Conservation (phyloP, 768 basidiomycete genomes). For the Amanita jacksonii region DNA sequence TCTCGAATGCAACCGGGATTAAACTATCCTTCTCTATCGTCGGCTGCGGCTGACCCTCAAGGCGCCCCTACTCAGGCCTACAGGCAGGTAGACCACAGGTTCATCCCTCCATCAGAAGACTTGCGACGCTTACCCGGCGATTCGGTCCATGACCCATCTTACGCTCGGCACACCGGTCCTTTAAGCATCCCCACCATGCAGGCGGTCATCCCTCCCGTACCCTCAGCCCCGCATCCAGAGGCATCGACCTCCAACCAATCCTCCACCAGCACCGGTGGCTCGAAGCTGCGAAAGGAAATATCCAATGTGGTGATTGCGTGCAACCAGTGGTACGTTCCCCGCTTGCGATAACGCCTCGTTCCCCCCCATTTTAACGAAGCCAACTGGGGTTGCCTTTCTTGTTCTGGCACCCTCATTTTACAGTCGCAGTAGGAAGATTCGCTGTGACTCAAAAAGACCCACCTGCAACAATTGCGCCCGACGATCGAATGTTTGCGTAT, state of each 20-base stretch:
- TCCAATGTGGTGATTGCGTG: constrained; percentile 75
- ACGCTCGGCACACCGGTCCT: constrained; percentile 19
- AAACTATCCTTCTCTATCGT: background rate
- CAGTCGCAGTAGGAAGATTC: constrained; percentile 79
- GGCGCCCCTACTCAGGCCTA: constrained; percentile 21
- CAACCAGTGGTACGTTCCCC: constrained; percentile 61
- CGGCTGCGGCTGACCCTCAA: background rate
- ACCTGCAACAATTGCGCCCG: constrained; percentile 76
- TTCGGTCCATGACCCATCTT: constrained; percentile 36
- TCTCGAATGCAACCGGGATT: constrained; percentile 13
- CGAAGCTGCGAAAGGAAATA: constrained; percentile 43
- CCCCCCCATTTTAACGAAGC: constrained; percentile 25
- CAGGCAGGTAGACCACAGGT: constrained; percentile 28
- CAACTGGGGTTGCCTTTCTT: constrained; percentile 22
- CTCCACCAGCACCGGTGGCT: constrained; percentile 16
- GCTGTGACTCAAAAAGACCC: constrained; percentile 77
- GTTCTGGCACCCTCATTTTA: constrained; percentile 22
- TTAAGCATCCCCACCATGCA: background rate
- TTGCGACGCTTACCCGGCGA: constrained; percentile 33
- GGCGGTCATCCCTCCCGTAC: constrained; percentile 15
- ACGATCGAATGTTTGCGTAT: constrained; percentile 68
- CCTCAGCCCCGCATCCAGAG: constrained; percentile 26
- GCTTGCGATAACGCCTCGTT: constrained; percentile 16
- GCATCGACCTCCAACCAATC: constrained; percentile 17
- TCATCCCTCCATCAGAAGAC: constrained; percentile 25